Conservation (phyloP, 306 rosid genomes). For the Vicia faba region DNA sequence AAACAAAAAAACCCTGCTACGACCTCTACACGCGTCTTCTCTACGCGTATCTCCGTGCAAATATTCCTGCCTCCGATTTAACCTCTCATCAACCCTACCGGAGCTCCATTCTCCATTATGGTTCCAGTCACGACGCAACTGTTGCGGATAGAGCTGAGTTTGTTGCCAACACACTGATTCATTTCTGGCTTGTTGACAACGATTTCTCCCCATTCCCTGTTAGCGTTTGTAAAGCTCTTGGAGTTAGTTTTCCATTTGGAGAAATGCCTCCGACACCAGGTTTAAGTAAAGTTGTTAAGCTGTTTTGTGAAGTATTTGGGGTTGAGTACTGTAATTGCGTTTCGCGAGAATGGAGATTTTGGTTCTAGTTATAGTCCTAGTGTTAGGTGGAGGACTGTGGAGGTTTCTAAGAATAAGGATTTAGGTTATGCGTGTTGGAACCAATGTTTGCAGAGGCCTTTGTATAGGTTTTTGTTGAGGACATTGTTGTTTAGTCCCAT, state of each 20-base stretch:
- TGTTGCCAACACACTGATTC: slow-evolving; percentile 51
- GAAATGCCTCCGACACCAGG: slow-evolving; percentile 72
- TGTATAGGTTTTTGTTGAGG: slow-evolving; percentile 76
- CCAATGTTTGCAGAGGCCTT: slow-evolving; percentile 71
- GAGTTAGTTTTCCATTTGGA: slow-evolving; percentile 55
- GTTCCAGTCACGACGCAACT: slow-evolving; percentile 51
- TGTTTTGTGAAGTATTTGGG: slow-evolving; percentile 70
- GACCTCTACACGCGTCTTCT: slow-evolving; percentile 62
- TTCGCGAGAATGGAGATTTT: slow-evolving; percentile 37
- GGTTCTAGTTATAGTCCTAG: slow-evolving; percentile 39
- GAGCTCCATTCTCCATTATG: slow-evolving; percentile 70
- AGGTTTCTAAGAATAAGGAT: slow-evolving; percentile 33
- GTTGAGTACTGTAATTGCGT: slow-evolving; percentile 48
- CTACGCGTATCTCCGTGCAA: slow-evolving; percentile 66
- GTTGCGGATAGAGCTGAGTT: slow-evolving; percentile 56
- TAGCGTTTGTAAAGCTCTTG: slow-evolving; percentile 47
- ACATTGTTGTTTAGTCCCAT: slow-evolving; percentile 68
- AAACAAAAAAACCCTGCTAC: slow-evolving; percentile 43
- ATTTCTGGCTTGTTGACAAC: slow-evolving; percentile 79
- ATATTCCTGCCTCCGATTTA: slow-evolving; percentile 62
- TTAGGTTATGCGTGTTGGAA: slow-evolving; percentile 60
- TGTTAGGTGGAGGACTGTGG: slow-evolving; percentile 48
- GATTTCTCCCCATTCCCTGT: slow-evolving; percentile 79
- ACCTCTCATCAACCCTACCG: slow-evolving; percentile 60
- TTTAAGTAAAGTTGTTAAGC: slow-evolving; percentile 69